These are phyloP conservation scores for Talaromyces proteolyticus DNA, from an alignment of 495 filamentous ascomycete genomes.

Conservation along the genomic window DNA sequence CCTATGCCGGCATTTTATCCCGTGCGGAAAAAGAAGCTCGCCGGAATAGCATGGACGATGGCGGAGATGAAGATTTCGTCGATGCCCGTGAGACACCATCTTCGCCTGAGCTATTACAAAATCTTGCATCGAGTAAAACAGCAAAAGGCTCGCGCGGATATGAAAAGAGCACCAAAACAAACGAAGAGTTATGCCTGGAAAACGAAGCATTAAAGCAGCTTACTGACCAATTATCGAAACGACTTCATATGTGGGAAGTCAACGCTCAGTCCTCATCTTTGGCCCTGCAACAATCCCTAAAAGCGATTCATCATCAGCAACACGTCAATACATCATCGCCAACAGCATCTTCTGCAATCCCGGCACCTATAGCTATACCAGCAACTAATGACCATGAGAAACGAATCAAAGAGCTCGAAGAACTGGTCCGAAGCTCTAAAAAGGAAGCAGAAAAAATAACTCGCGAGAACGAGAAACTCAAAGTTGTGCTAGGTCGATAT, in stretches of 20 bases:
- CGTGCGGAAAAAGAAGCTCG: conserved; percentile 62
- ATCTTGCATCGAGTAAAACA: conserved; percentile 15
- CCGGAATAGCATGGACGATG: conserved; percentile 42
- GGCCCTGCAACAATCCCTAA: conserved; percentile 74
- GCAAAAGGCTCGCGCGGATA: conserved; percentile 14
- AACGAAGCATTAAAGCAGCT: conserved; percentile 70
- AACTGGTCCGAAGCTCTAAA: conserved; percentile 35
- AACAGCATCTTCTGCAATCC: conserved; percentile 18
- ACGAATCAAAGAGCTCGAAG: conserved; percentile 43
- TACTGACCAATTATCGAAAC: conserved; percentile 69
- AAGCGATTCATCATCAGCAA: conserved; percentile 56
- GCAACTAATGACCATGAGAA: conserved; percentile 24
- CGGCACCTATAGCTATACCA: conserved; percentile 19
- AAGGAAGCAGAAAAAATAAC: conserved; percentile 52
- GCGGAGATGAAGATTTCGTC: conserved; percentile 75
- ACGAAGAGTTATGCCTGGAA: conserved; percentile 80
- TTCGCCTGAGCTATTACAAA: conserved; percentile 41
- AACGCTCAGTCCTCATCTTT: conserved; percentile 74
- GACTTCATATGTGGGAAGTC: conserved; percentile 80
- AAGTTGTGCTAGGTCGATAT: conserved; percentile 60
- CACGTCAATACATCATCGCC: conserved; percentile 34
- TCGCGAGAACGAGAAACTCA: conserved; percentile 65
- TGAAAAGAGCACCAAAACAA: conserved; percentile 45
- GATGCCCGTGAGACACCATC: conserved; percentile 73
- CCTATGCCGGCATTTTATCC: conserved; percentile 81